phyloP scores from a whole-genome alignment of 2,329 filamentous ascomycete species.

The Monosporascus sp. region DNA sequence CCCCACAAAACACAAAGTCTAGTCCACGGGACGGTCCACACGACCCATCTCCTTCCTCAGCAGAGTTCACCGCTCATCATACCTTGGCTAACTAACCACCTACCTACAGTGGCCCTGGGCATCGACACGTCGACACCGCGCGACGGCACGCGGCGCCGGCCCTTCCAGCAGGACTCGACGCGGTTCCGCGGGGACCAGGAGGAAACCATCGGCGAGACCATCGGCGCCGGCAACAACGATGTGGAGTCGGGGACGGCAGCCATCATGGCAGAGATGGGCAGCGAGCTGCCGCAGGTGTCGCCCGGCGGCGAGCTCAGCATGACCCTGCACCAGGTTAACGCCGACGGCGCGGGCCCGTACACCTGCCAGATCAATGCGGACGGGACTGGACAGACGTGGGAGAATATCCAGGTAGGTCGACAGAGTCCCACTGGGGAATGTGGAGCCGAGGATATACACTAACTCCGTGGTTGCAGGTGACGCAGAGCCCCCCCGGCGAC shows the following conservation, averaged over 20 bases:
- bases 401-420: slow-evolving; percentile 42
- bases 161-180: slow-evolving; percentile 61
- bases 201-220: slow-evolving; percentile 53
- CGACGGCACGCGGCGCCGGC: slow-evolving; percentile 53
- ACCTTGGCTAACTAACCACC: slow-evolving; percentile 1
- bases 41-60: no score
- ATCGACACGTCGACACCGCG: slow-evolving; percentile 53
- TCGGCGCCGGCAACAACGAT: slow-evolving; percentile 51
- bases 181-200: slow-evolving; percentile 52
- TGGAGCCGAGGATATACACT: no score
- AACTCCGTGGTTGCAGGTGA: slow-evolving; percentile 12
- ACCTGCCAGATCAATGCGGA: slow-evolving; percentile 60
- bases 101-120: slow-evolving; percentile 33
- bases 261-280: slow-evolving; percentile 54
- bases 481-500: slow-evolving; percentile 46
- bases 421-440: no score
- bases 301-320: slow-evolving; percentile 53
- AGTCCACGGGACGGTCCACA: no score
- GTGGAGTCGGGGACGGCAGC: slow-evolving; percentile 50
- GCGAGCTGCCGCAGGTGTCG: slow-evolving; percentile 51
- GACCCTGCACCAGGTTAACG: slow-evolving; percentile 64
- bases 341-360: slow-evolving; percentile 61
- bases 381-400: slow-evolving; percentile 50
- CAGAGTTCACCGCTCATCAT: not conserved
- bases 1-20: no score